These are phyloP conservation scores for Stephania japonica DNA, from an alignment of 164 flowering plant species.

Conservation along the genomic window DNA sequence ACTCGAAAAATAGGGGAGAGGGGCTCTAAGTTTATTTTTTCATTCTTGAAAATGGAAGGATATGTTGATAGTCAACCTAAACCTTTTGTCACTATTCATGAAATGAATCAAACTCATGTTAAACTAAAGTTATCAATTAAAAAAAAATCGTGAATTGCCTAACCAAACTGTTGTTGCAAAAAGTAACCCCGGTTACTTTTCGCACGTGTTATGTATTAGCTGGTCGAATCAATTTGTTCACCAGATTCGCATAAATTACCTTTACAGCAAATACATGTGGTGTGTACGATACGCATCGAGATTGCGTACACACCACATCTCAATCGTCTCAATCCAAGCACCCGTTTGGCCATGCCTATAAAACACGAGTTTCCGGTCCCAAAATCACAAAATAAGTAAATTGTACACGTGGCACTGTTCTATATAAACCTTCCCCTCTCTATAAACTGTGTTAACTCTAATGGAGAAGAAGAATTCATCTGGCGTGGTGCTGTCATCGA, in stretches of 20 bases:
- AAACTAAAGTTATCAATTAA: no score
- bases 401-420: neutral
- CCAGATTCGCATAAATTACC: no score
- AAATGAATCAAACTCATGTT: no score
- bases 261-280: no score
- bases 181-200: neutral
- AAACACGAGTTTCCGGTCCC: neutral
- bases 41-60: no score
- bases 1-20: no score
- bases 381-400: neutral
- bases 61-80: no score
- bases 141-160: neutral
- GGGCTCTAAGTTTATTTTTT: no score
- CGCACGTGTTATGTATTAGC: neutral
- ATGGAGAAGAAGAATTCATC: neutral
- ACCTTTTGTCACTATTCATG: no score
- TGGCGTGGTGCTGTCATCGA: neutral
- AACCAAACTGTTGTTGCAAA: neutral
- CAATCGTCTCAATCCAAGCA: neutral
- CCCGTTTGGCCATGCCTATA: neutral
- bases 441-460: neutral
- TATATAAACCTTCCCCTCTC: neutral
- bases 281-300: no score
- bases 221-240: neutral
- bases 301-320: no score